Percentiles rank a stretch among this genome's conserved stretches.
phyloP scores from a whole-genome alignment of 140 eudicot species.

The Cichorium intybus region DNA sequence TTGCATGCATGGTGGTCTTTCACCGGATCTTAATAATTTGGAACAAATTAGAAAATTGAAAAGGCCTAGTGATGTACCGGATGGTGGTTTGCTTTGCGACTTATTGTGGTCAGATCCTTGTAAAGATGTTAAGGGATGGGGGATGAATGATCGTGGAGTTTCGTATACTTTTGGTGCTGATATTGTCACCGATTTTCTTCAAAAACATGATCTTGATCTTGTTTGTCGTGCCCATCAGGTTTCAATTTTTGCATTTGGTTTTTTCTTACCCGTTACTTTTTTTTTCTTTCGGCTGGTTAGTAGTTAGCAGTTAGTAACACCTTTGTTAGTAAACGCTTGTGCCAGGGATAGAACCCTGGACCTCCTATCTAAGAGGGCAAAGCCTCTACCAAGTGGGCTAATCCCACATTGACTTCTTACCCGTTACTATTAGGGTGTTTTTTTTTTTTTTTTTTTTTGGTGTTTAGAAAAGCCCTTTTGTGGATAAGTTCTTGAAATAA shows the following conservation, averaged over 20 bases:
- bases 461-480: too few relatives aligned
- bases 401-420: too few relatives aligned
- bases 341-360: too few relatives aligned
- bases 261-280: too few relatives aligned
- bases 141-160: constrained; percentile 56
- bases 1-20: constrained; percentile 57
- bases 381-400: too few relatives aligned
- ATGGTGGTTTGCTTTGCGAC: constrained; percentile 47
- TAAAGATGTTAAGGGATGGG: constrained; percentile 48
- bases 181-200: constrained; percentile 44
- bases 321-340: too few relatives aligned
- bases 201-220: constrained; percentile 48
- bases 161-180: constrained; percentile 50
- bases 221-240: constrained; percentile 59
- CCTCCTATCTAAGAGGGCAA: too few relatives aligned
- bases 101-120: constrained; percentile 54
- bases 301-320: too few relatives aligned
- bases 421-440: too few relatives aligned
- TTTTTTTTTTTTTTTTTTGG: too few relatives aligned
- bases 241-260: neutral
- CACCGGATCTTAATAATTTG: constrained; percentile 45
- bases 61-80: constrained; percentile 51
- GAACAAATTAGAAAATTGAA: constrained; percentile 41
- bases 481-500: too few relatives aligned
- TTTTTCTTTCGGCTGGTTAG: neutral